phyloP scores from a whole-genome alignment of 2,329 filamentous ascomycete genomes.

The Monosporascus sp. region DNA sequence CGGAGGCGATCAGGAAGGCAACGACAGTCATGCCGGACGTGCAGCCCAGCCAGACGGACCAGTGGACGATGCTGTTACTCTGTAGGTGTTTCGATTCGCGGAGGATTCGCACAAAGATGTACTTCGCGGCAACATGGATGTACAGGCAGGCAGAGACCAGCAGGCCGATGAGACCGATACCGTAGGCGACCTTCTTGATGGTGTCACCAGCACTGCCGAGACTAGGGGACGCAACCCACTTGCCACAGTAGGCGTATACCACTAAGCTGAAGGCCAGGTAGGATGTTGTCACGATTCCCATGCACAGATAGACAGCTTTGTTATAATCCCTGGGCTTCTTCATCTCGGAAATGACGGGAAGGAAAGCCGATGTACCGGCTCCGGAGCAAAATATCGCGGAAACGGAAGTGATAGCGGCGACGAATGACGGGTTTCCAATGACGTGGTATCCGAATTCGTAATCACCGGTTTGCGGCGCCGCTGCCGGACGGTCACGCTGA shows the following conservation, averaged over 20 bases:
- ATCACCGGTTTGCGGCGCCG: constrained; percentile 51
- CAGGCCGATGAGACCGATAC: constrained; percentile 50
- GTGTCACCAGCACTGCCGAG: constrained; percentile 54
- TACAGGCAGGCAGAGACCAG: constrained; percentile 34
- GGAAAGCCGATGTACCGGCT: constrained; percentile 54
- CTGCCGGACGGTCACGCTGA: constrained; percentile 49
- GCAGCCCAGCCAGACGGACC: constrained; percentile 24
- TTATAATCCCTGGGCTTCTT: constrained; percentile 51
- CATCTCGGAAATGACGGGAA: constrained; percentile 62
- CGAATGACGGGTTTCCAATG: constrained; percentile 52
- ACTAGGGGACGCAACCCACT: constrained; percentile 57
- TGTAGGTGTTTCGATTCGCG: constrained; percentile 25
- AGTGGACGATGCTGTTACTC: constrained; percentile 22
- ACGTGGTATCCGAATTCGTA: constrained; percentile 55
- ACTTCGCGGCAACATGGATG: constrained; percentile 28
- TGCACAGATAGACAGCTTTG: constrained; percentile 54
- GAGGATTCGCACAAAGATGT: constrained; percentile 27
- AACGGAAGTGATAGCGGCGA: constrained; percentile 51
- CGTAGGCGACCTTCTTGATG: constrained; percentile 58
- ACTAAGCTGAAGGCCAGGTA: constrained; percentile 56
- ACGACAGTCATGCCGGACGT: constrained; percentile 16
- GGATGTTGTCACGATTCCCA: constrained; percentile 49
- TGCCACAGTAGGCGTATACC: constrained; percentile 56
- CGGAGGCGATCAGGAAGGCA: constrained; percentile 17
- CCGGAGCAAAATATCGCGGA: constrained; percentile 56